Evolutionary conservation across 345 rosid species (phyloP).

Genomic region (Melaleuca quinquenervia): DNA sequence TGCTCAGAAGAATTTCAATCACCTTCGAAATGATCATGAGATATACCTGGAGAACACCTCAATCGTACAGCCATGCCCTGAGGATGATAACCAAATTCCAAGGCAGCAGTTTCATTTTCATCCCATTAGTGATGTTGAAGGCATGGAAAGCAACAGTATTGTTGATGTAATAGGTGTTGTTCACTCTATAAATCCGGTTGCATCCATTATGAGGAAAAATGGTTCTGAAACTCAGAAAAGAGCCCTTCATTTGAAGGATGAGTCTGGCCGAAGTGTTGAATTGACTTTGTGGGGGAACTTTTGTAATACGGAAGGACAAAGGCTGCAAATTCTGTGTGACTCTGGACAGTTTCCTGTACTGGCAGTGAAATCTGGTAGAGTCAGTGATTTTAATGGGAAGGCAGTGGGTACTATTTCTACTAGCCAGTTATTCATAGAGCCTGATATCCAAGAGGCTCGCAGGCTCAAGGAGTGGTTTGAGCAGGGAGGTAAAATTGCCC

Average conservation of each 20-base stretch:
- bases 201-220: slow-evolving; percentile 62
- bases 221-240: slow-evolving; percentile 75
- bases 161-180: slow-evolving; percentile 75
- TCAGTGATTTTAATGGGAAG: slow-evolving; percentile 80
- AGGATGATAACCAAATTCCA: slow-evolving; percentile 68
- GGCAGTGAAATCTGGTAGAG: slow-evolving; percentile 67
- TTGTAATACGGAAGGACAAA: slow-evolving; percentile 67
- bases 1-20: slow-evolving; percentile 80
- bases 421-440: slow-evolving; percentile 65
- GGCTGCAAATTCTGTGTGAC: slow-evolving; percentile 62
- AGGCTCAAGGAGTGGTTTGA: slow-evolving; percentile 68
- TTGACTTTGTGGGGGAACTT: slow-evolving; percentile 85
- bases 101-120: slow-evolving; percentile 65
- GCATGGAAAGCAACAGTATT: slow-evolving; percentile 49
- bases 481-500: slow-evolving; percentile 52
- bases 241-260: slow-evolving; percentile 68
- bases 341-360: slow-evolving; percentile 69
- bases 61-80: slow-evolving; percentile 51
- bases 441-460: slow-evolving; percentile 63
- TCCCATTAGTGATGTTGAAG: slow-evolving; percentile 53
- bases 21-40: slow-evolving; percentile 75
- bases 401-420: slow-evolving; percentile 64
- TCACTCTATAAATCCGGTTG: slow-evolving; percentile 37
- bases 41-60: slow-evolving; percentile 54
- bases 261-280: slow-evolving; percentile 78